A percentile compares a stretch with the other conserved stretches of the same genome.
Evolutionary conservation across 768 basidiomycete species (phyloP).

Genomic region (Lactarius pseudohatsudake): DNA sequence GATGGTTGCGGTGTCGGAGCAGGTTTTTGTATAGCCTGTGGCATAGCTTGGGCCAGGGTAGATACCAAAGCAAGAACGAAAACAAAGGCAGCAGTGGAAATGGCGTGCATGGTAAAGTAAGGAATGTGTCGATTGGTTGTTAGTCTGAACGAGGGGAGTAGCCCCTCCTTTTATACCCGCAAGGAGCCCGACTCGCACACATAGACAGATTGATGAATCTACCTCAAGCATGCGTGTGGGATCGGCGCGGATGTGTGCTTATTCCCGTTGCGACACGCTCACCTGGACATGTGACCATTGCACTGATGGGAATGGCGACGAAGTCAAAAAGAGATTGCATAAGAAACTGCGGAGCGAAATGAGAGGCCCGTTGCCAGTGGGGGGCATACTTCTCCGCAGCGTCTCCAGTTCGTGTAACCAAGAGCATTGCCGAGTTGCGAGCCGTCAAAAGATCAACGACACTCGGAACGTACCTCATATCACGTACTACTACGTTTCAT

Average conservation of each 20-base stretch:
- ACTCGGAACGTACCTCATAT: too few relatives aligned
- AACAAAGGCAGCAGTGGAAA: conserved; percentile 2
- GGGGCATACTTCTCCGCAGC: background rate
- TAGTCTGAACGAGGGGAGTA: background rate
- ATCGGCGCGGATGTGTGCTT: background rate
- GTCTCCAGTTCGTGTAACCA: background rate
- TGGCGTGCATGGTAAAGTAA: conserved; percentile 5
- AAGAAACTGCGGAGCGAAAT: background rate
- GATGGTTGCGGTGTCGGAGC: too few relatives aligned
- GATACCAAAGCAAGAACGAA: conserved; percentile 9
- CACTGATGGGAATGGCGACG: background rate
- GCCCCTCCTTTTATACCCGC: conserved; percentile 4
- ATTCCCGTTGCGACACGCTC: background rate
- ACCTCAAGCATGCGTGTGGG: background rate
- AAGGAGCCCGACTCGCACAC: too few relatives aligned
- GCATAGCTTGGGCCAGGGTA: background rate
- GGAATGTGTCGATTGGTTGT: background rate
- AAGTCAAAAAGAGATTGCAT: background rate
- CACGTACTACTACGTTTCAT: too few relatives aligned
- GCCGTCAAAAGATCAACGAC: background rate
- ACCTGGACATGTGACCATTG: background rate
- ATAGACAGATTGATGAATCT: background rate
- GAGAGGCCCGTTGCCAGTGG: too few relatives aligned
- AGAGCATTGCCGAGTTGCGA: background rate
- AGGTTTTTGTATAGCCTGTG: too few relatives aligned